Percentiles rank a stretch among this genome's conserved stretches.
Evolutionary conservation across 495 filamentous ascomycete species (phyloP).

Genomic region (Talaromyces ruber): DNA sequence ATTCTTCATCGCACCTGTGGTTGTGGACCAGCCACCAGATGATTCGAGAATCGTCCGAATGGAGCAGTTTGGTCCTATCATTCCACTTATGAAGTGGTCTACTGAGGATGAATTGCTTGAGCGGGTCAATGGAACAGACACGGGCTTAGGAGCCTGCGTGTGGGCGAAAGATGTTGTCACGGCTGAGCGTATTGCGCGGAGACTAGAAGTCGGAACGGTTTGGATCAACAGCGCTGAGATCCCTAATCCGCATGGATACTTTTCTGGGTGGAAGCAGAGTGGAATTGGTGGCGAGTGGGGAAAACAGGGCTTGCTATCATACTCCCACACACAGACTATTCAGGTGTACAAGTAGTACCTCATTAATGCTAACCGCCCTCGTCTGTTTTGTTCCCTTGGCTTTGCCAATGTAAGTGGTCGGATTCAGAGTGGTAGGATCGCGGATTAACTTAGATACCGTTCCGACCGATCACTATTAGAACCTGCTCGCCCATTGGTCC

Average conservation of each 20-base stretch:
- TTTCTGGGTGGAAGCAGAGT: slow-evolving; percentile 55
- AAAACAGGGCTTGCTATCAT: slow-evolving; percentile 48
- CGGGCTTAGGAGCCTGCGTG: slow-evolving; percentile 49
- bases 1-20: slow-evolving; percentile 47
- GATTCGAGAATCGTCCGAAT: slow-evolving; percentile 38
- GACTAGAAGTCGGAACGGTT: slow-evolving; percentile 46
- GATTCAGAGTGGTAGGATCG: too few species aligned
- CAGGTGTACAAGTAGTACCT: slow-evolving; percentile 7
- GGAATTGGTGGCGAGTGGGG: slow-evolving; percentile 60
- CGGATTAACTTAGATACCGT: too few species aligned
- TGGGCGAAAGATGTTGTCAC: slow-evolving; percentile 44
- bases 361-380: too few species aligned
- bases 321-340: slow-evolving; percentile 44
- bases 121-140: slow-evolving; percentile 46
- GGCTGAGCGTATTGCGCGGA: slow-evolving; percentile 40
- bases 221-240: slow-evolving; percentile 40
- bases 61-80: slow-evolving; percentile 46
- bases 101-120: slow-evolving; percentile 50
- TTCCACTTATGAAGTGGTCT: slow-evolving; percentile 47
- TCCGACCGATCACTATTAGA: too few species aligned
- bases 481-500: too few species aligned
- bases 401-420: too few species aligned
- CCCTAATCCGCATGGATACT: slow-evolving; percentile 35
- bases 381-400: too few species aligned
- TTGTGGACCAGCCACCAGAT: slow-evolving; percentile 51